Base-by-base conservation (phyloP, 2,329 filamentous ascomycete species). In the Aureobasidium sp. region DNA sequence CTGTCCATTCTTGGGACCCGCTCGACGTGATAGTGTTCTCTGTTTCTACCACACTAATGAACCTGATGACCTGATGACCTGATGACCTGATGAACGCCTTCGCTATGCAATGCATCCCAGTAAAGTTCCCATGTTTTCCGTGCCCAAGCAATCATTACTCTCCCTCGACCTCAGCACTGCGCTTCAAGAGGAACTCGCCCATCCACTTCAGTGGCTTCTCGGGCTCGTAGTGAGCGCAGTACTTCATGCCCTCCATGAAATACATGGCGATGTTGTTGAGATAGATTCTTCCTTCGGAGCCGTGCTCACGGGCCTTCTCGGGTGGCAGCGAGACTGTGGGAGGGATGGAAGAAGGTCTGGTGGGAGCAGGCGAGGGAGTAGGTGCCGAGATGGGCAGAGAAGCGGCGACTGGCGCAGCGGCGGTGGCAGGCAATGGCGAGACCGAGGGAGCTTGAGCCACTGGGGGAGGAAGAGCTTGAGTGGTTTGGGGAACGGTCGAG, bases 161-260 rank as follows among this genome's bases (percentile, higher is more conserved):
- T 39, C 78, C 77, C 66, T 81, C 79, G 34, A 80, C 69, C 70
- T 81, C 79, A 51, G 69, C 72, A 68, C 79, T 81, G 68, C 76
- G 76, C 65, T 75, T 70, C 61, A 73, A 74, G 65, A 81, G 66
- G 68, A 77, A 81, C 56, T 81, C 77, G 20, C 76, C 73, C 61
- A 81, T 67, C 73, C 76, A 81, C 66, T 76, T 74, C 62, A 81
- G 65, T 62, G 79, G 79, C 68, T 81, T 81, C 65, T 81, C 78
- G 0, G 79, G 79, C 74, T 81, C 78, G 57, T 75, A 70, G n/a
- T 75, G 74, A 20, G 75, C 79, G 51, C 81, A 64, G 69, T 78
- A 76, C 71, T 81, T 81, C 78, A 81, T 80, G 6, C 76, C 79
- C 68, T 81, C 79, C 45, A 81, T 69, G 68, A 81, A 66, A 69